Evolutionary conservation across 1,139 yeast genomes (phyloP).

Genomic region (Candida sanyaensis): DNA sequence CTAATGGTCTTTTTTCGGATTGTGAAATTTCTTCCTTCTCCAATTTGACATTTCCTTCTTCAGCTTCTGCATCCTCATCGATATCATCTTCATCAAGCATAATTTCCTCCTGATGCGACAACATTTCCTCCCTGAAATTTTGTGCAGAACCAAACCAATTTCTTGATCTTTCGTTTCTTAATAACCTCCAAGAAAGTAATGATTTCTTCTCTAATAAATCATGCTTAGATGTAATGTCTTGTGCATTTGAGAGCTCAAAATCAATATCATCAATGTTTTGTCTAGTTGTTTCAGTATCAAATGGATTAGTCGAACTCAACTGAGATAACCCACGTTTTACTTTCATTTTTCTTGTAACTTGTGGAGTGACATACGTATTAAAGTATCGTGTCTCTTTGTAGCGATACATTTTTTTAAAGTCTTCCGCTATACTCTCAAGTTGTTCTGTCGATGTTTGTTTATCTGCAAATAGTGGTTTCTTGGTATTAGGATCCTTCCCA

Average conservation of each 20-base stretch:
- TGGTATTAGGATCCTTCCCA: slow-evolving; percentile 37
- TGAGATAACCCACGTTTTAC: slow-evolving; percentile 31
- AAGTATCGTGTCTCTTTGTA: slow-evolving; percentile 39
- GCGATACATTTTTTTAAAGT: slow-evolving; percentile 22
- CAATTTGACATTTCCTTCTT: slow-evolving; percentile 3
- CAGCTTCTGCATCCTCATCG: slow-evolving; percentile 12
- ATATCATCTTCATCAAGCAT: slow-evolving; percentile 13
- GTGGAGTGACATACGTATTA: slow-evolving; percentile 47
- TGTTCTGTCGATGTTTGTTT: slow-evolving; percentile 24
- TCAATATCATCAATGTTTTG: slow-evolving; percentile 10
- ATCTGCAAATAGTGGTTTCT: slow-evolving; percentile 30
- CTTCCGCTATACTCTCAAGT: slow-evolving; percentile 19
- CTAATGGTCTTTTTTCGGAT: slow-evolving; percentile 7
- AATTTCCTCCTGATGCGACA: slow-evolving; percentile 6
- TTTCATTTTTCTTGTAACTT: slow-evolving; percentile 44
- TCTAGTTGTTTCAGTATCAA: slow-evolving; percentile 9
- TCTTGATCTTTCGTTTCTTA: slow-evolving; percentile 22
- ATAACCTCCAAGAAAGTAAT: slow-evolving; percentile 32
- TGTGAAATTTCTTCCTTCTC: slow-evolving; percentile 2
- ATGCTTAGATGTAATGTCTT: slow-evolving; percentile 9
- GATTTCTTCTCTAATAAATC: slow-evolving; percentile 25
- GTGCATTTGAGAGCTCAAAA: slow-evolving; percentile 14
- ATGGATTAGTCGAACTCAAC: slow-evolving; percentile 13
- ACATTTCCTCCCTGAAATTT: slow-evolving; percentile 8
- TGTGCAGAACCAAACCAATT: slow-evolving; percentile 23